Evolutionary conservation across 2,329 filamentous ascomycete species (phyloP).

Genomic region (Pyricularia sp.): DNA sequence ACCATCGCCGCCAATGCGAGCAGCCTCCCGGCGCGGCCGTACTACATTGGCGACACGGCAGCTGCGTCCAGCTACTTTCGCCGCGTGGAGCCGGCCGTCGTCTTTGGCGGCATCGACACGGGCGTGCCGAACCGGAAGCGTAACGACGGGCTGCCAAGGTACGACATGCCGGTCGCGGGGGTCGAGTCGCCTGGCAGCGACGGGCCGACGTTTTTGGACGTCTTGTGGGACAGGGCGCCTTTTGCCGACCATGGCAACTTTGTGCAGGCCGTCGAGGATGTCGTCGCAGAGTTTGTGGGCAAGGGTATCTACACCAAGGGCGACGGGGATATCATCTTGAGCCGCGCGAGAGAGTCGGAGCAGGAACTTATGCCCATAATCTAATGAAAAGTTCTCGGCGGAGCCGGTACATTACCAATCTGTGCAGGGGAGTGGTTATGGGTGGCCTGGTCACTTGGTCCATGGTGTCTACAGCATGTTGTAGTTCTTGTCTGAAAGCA

Average conservation of each 20-base stretch:
- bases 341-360: conserved; percentile 15
- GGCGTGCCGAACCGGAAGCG: conserved; percentile 20
- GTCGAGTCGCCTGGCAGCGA: conserved; percentile 18
- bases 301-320: conserved; percentile 14
- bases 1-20: conserved; percentile 7
- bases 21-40: conserved; percentile 16
- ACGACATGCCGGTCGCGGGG: conserved; percentile 20
- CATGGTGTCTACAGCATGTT: too few relatives aligned
- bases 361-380: conserved; percentile 11
- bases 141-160: conserved; percentile 19
- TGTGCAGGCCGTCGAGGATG: conserved; percentile 13
- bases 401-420: too few relatives aligned
- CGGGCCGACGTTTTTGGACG: conserved; percentile 21
- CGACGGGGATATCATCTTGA: conserved; percentile 16
- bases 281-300: conserved; percentile 15
- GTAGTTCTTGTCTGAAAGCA: too few relatives aligned
- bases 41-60: conserved; percentile 20
- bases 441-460: too few relatives aligned
- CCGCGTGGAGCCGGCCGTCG: conserved; percentile 18
- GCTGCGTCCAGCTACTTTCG: conserved; percentile 21
- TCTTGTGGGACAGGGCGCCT: conserved; percentile 21
- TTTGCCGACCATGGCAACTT: conserved; percentile 17
- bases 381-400: background rate
- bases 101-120: conserved; percentile 17
- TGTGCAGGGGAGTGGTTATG: too few relatives aligned